Conservation (phyloP, 306 rosid species). For the Quercus rubra region DNA sequence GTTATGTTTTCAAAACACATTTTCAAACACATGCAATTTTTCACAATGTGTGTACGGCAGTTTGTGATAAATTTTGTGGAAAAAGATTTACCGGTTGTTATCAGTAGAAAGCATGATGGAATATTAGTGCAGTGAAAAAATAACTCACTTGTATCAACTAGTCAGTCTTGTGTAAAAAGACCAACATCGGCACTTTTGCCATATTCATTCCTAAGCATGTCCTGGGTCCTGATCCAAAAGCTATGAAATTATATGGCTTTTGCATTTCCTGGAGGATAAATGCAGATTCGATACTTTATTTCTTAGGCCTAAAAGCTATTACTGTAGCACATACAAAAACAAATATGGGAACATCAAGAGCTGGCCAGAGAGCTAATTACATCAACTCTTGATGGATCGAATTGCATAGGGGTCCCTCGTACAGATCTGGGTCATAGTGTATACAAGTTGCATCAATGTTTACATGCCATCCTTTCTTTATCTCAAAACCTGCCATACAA, state of each 20-base stretch:
- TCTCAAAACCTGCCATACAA: slow-evolving; percentile 41
- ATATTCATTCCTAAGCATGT: slow-evolving; percentile 67
- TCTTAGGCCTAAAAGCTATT: too few relatives aligned
- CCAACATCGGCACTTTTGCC: slow-evolving; percentile 64
- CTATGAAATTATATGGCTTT: slow-evolving; percentile 64
- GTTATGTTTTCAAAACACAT: too few relatives aligned
- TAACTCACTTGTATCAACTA: slow-evolving; percentile 56
- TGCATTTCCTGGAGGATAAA: slow-evolving; percentile 47
- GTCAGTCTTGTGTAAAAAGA: slow-evolving; percentile 55
- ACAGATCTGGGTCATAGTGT: slow-evolving; percentile 57
- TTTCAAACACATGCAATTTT: too few relatives aligned
- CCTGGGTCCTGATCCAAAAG: slow-evolving; percentile 75
- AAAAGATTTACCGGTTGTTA: background rate
- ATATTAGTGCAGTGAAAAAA: background rate
- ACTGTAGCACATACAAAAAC: background rate
- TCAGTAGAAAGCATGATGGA: background rate
- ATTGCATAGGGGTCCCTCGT: slow-evolving; percentile 47
- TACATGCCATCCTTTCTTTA: slow-evolving; percentile 78
- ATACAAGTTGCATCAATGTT: slow-evolving; percentile 64
- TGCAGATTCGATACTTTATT: background rate
- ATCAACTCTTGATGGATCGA: slow-evolving; percentile 74
- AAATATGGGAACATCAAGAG: background rate
- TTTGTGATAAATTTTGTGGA: too few relatives aligned
- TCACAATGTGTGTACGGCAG: background rate
- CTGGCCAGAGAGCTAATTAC: slow-evolving; percentile 25